These are phyloP conservation scores for Arthrocladium fulminans DNA, from an alignment of 2,329 filamentous ascomycete genomes.

Conservation along the genomic window DNA sequence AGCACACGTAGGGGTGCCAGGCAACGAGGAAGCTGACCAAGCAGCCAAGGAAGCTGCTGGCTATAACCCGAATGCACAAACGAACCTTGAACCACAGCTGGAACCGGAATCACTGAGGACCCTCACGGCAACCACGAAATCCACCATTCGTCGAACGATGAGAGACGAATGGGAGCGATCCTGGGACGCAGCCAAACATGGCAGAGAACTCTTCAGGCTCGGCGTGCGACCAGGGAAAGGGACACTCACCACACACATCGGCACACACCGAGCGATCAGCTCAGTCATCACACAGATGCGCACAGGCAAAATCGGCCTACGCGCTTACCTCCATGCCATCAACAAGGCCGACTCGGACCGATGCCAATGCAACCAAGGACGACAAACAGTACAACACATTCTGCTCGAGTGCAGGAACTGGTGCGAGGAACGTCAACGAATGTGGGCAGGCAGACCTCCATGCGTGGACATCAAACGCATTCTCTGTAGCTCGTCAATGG, in stretches of 20 bases:
- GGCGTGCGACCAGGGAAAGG: conserved; percentile 15
- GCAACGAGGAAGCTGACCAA: conserved; percentile 7
- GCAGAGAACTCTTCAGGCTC: conserved; percentile 20
- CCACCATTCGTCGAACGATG: conserved; percentile 18
- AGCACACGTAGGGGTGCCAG: conserved; percentile 9
- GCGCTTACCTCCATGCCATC: conserved; percentile 25
- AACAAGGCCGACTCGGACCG: conserved; percentile 26
- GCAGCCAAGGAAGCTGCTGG: conserved; percentile 5
- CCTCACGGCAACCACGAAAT: conserved; percentile 10
- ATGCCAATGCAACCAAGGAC: conserved; percentile 24
- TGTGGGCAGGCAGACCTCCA: conserved; percentile 24
- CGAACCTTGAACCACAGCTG: background rate
- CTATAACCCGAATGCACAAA: background rate
- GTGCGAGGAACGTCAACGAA: conserved; percentile 22
- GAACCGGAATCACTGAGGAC: conserved; percentile 3
- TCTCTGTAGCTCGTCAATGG: conserved; percentile 28
- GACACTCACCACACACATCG: conserved; percentile 3
- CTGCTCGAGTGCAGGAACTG: conserved; percentile 27
- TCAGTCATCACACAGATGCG: conserved; percentile 23
- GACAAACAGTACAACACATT: conserved; percentile 23
- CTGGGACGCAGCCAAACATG: conserved; percentile 20
- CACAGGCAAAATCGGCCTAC: conserved; percentile 22
- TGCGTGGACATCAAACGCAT: conserved; percentile 26
- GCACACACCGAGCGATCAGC: conserved; percentile 16
- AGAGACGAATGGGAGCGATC: conserved; percentile 18